Evolutionary conservation across 768 basidiomycete genomes (phyloP), one percentile per base, ranked within the genome.

Genomic region (Phaeotremella fagi): DNA sequence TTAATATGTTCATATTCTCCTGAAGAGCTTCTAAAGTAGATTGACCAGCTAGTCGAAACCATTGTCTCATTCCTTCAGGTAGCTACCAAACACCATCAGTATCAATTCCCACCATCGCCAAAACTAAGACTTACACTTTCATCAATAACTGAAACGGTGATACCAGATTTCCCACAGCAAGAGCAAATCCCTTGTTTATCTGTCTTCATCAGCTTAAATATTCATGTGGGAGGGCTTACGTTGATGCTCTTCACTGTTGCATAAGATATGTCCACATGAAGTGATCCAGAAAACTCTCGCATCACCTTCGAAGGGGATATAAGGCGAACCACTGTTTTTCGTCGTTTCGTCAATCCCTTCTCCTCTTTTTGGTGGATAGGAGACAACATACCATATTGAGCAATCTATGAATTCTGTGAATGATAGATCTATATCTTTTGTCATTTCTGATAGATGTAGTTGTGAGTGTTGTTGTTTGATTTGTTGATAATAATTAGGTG

Each of bases 251-350:
- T 23, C 27, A 4, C 33, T 23, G 26, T 44, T 43, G 24, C 59
- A 60, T 6, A 60, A 36, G 18, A 55, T 45, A 52, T 60, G 59
- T 9, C 59, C 59, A 47, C 59, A 60, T 16, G 37, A 48, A 15
- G 54, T 55, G 43, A 60, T 55, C 59, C 54, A 60, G 54, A 60
- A 60, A 15, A 41, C 38, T 41, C 38, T 11, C 12, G 20, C 22
- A 6, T 41, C 38, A 12, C 20, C 12, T 9, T 22, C 38, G 6
- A 22, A n/a, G n/a, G n/a, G n/a, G n/a, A n/a, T n/a, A n/a, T n/a
- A n/a, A n/a, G n/a, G n/a, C n/a, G n/a, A n/a, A n/a, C n/a, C n/a
- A n/a, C n/a, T n/a, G n/a, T n/a, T n/a, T n/a, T n/a, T n/a, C n/a
- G n/a, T n/a, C n/a, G n/a, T n/a, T n/a, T n/a, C n/a, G n/a, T n/a